phyloP scores from a whole-genome alignment of 2,329 filamentous ascomycete genomes.

The Apiospora rasikravindrae region DNA sequence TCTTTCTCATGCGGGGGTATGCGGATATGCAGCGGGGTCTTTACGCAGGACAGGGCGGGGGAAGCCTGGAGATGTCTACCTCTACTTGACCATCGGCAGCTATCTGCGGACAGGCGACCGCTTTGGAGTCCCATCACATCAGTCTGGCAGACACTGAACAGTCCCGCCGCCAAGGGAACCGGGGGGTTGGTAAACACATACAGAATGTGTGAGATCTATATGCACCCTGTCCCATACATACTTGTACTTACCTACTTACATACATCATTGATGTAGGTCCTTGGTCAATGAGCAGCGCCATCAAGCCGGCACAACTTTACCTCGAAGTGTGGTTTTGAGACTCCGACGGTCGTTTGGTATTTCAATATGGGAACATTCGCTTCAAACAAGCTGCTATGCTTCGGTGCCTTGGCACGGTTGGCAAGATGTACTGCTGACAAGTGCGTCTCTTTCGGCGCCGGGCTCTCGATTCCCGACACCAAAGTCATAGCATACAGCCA shows the following conservation, averaged over 20 bases:
- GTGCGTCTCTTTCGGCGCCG: background rate
- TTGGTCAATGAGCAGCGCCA: background rate
- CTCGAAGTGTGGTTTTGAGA: background rate
- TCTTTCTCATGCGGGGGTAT: background rate
- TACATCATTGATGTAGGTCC: no score
- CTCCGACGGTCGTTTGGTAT: background rate
- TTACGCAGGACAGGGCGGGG: background rate
- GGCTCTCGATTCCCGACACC: slow-evolving; percentile 19
- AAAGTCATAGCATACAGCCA: slow-evolving; percentile 20
- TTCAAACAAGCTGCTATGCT: background rate
- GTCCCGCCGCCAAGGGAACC: no score
- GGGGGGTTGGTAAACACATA: no score
- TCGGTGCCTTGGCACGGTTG: background rate
- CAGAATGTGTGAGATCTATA: no score
- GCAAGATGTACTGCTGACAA: background rate
- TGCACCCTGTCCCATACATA: no score
- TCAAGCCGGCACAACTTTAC: background rate
- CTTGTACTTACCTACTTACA: no score
- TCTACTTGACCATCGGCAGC: background rate
- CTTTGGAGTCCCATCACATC: no score
- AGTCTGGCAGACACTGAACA: no score
- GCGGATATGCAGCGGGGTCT: background rate
- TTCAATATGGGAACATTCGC: background rate
- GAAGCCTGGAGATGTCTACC: background rate
- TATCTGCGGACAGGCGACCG: background rate